Base-by-base conservation (phyloP, 352 stramenopile species). In the Phytophthora agathidicida region DNA sequence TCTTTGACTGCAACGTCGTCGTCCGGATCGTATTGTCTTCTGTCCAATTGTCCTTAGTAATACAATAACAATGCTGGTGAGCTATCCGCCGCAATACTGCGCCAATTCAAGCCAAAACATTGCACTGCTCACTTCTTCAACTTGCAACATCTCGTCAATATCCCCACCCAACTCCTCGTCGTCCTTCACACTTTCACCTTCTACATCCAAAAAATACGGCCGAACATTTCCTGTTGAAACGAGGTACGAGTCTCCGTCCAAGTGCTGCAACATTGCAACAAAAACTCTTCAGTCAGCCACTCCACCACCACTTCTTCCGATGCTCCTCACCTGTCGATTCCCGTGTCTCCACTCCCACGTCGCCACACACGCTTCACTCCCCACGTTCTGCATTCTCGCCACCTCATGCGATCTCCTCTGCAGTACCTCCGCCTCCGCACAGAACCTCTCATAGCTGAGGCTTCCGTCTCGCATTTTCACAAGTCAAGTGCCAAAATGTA, bases 321-420 rank as follows among this genome's bases (percentile, higher is more conserved):
- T 7, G 14, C 7, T 38, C 52, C 73, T 35, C 24, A 88, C 83
- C 60, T 64, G 53, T 69, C 75, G 61, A n/a, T 52, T 62, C 3
- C 85, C 83, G 24, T 76, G 68, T 16, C 71, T 50, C 80, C 82
- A 94, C 41, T 88, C 60, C 84, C 82, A 94, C 48, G 67, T 67
- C 4, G 60, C 68, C 7, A 62, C 48, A 23, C 20, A 22, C 1
- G 22, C 47, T 7, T 13, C 37, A 14, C 24, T 30, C 1, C 39
- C 24, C 16, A 58, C 46, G 2, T 33, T 24, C 23, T 61, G 20
- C 13, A 13, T 36, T 5, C 53, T 53, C 32, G 57, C 56, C 22
- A 71, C 16, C 11, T 68, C 63, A 37, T 77, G 68, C 20, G 82
- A 84, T 8, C 60, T 50, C 31, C 24, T 58, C 47, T 75, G 57